These are phyloP conservation scores for Turnera subulata DNA, from an alignment of 345 rosid species.

Conservation along the genomic window DNA sequence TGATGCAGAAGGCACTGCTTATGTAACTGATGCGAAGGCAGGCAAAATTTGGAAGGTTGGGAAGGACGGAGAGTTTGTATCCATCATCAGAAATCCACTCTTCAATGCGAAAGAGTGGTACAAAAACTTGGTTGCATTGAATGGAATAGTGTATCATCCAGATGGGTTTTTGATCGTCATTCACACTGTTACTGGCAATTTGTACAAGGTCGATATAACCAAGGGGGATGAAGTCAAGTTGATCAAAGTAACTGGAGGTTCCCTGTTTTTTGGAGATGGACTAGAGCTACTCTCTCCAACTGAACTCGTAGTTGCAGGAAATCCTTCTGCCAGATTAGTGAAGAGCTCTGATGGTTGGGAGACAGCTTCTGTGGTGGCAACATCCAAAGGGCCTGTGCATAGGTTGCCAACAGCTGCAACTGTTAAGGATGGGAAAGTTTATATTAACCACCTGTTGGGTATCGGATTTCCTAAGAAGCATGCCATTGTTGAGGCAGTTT, in stretches of 20 bases:
- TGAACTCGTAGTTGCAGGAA: constrained; percentile 81
- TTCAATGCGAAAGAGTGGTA: constrained; percentile 68
- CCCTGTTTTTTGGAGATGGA: constrained; percentile 69
- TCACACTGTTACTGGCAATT: constrained; percentile 61
- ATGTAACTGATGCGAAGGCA: constrained; percentile 61
- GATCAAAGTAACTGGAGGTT: constrained; percentile 49
- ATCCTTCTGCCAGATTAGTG: constrained; percentile 58
- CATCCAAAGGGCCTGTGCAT: constrained; percentile 64
- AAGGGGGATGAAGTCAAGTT: constrained; percentile 44
- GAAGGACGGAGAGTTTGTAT: constrained; percentile 48
- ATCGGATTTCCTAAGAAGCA: constrained; percentile 84
- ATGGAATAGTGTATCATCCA: constrained; percentile 84
- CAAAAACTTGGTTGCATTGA: constrained; percentile 54
- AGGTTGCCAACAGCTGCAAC: constrained; percentile 77
- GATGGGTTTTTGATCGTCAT: constrained; percentile 71
- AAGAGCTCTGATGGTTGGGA: constrained; percentile 85
- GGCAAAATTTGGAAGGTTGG: constrained; percentile 78
- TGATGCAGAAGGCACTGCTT: constrained; percentile 68
- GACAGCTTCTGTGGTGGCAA: constrained; percentile 59
- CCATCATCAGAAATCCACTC: constrained; percentile 49
- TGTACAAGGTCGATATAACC: constrained; percentile 52
- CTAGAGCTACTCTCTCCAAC: constrained; percentile 60
- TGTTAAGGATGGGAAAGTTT: constrained; percentile 74
- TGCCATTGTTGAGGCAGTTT: constrained; percentile 71
- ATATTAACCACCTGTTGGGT: constrained; percentile 68